phyloP scores from a whole-genome alignment of 169 alveolate species.

The Neospora caninum region DNA sequence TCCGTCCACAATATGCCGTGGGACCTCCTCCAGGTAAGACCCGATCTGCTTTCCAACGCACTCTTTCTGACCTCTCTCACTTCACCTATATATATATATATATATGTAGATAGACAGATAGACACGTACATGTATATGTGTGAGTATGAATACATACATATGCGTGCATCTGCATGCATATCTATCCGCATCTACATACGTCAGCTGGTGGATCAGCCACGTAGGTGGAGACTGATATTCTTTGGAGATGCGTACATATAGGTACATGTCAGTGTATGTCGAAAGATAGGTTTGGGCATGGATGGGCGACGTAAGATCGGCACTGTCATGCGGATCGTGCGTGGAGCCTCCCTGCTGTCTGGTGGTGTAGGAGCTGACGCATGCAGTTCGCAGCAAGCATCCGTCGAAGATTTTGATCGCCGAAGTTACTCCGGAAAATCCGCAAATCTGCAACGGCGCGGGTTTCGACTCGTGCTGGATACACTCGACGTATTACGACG shows the following conservation, averaged over 20 bases:
- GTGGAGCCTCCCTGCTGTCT: too few relatives aligned
- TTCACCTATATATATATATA: background rate
- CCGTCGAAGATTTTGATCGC: slow-evolving; percentile 69
- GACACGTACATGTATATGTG: background rate
- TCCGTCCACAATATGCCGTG: slow-evolving; percentile 73
- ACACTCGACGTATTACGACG: slow-evolving; percentile 74
- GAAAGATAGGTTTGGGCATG: too few relatives aligned
- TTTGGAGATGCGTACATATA: too few relatives aligned
- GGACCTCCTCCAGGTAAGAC: slow-evolving; percentile 50
- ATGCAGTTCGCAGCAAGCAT: slow-evolving; percentile 33
- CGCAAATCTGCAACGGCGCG: slow-evolving; percentile 61
- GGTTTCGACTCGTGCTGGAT: slow-evolving; percentile 76
- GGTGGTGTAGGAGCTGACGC: slow-evolving; percentile 1
- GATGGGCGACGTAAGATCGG: too few relatives aligned
- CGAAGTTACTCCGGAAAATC: slow-evolving; percentile 75
- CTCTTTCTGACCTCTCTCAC: background rate
- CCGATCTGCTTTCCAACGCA: background rate
- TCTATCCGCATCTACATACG: too few relatives aligned
- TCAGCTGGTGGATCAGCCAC: too few relatives aligned
- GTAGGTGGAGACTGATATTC: too few relatives aligned
- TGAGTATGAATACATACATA: too few relatives aligned
- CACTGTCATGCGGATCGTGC: too few relatives aligned
- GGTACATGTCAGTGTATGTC: too few relatives aligned
- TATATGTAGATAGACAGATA: background rate
- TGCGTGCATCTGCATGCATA: too few relatives aligned